phyloP scores from a whole-genome alignment of 2,329 filamentous ascomycete genomes.

The Colletotrichum neosansevieriae region DNA sequence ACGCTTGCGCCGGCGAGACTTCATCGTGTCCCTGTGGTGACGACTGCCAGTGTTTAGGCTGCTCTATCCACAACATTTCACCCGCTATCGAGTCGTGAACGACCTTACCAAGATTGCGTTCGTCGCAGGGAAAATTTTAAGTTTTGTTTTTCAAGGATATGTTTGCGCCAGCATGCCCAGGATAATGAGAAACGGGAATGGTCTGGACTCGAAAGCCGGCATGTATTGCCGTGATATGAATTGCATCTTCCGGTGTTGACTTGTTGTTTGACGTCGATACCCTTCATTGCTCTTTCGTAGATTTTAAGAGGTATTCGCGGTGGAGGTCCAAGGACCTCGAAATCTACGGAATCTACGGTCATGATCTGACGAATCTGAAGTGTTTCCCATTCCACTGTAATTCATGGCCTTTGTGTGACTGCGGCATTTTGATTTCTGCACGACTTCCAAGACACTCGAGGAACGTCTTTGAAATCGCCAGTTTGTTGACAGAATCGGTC shows the following conservation, averaged over 20 bases:
- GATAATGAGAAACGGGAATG: constrained; percentile 4
- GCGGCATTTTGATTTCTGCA: background rate
- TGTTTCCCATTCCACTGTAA: background rate
- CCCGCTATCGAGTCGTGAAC: constrained; percentile 21
- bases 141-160: background rate
- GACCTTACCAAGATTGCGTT: background rate
- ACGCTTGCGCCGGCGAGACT: constrained; percentile 62
- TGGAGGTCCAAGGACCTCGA: background rate
- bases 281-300: constrained; percentile 23
- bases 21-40: constrained; percentile 69
- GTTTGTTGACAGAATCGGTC: background rate
- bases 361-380: background rate
- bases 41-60: constrained; percentile 69
- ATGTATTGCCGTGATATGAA: constrained; percentile 8
- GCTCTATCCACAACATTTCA: constrained; percentile 61
- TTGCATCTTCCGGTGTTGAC: constrained; percentile 19
- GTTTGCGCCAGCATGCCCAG: constrained; percentile 8
- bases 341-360: background rate
- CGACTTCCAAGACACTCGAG: too few species aligned
- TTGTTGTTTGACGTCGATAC: constrained; percentile 33
- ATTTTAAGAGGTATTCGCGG: constrained; percentile 6
- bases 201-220: constrained; percentile 12
- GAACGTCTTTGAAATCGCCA: background rate
- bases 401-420: background rate
- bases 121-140: background rate